These are phyloP conservation scores for Hypomyces rosellus DNA, from an alignment of 2,329 filamentous ascomycete species.

Conservation along the genomic window DNA sequence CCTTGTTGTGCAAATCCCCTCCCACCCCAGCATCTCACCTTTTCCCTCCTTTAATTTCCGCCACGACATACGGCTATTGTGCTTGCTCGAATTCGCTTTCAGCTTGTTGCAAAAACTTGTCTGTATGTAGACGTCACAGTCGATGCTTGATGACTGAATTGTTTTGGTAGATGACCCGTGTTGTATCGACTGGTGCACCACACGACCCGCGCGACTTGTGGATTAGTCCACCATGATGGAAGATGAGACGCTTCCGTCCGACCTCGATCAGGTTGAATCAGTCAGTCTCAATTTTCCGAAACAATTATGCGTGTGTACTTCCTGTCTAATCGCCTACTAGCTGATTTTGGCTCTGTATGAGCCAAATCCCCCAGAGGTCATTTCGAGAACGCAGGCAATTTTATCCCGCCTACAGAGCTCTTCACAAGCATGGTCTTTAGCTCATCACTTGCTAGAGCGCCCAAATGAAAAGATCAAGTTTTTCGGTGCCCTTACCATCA, in stretches of 20 bases:
- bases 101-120: no score
- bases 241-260: slow-evolving; percentile 14
- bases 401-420: slow-evolving; percentile 75
- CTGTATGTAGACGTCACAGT: no score
- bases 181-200: background rate
- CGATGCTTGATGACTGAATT: background rate
- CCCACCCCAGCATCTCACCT: background rate
- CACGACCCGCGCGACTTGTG: background rate
- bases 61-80: background rate
- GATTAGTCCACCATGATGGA: slow-evolving; percentile 13
- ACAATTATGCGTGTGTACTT: background rate
- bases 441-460: slow-evolving; percentile 65
- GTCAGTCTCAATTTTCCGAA: slow-evolving; percentile 13
- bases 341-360: slow-evolving; percentile 49
- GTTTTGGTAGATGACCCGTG: background rate
- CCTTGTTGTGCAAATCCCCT: background rate
- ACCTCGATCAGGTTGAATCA: slow-evolving; percentile 19
- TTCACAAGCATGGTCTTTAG: slow-evolving; percentile 77
- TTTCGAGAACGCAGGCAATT: slow-evolving; percentile 58
- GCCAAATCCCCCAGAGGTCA: slow-evolving; percentile 41
- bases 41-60: background rate
- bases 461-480: slow-evolving; percentile 74
- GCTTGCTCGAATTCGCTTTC: no score
- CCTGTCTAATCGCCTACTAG: slow-evolving; percentile 21
- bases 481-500: slow-evolving; percentile 87